Base-by-base conservation (phyloP, 2,329 filamentous ascomycete species). In the Cylindrodendrum hubeiense region DNA sequence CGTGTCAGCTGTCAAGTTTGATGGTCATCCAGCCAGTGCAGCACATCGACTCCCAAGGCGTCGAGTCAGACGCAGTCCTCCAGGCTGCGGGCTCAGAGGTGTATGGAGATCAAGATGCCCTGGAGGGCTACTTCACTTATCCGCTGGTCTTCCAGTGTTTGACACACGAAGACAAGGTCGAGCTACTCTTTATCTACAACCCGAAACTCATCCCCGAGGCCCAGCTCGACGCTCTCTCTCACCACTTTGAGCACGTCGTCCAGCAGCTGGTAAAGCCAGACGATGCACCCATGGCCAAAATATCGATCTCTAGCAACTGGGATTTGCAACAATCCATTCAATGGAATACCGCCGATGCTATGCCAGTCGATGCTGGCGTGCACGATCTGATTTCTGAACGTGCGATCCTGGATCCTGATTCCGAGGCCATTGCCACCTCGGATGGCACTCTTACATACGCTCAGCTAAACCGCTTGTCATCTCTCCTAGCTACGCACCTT, bases 401-500 rank as follows among this genome's bases (percentile, higher is more conserved):
- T 13, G 69, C 54, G 1, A 47, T 37, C 0, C 13, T 54, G 1
- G 65, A 68, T 5, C 73, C 73, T 0, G 37, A 59, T 3, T 59
- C 50, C 1, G 53, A 56, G 12, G 53, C 53, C 12, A 30, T 56
- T n/a, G 60, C 47, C 17, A 63, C 75, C 2, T 77, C 75, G 71
- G 74, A 78, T 37, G 72, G 70, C 3, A 28, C 66, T 1, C 59
- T 75, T 19, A 75, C 71, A 1, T 77, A 71, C 43, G 5, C 10
- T 2, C 28, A 68, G 8, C 56, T 74, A 1, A 63, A 68, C 28
- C 57, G 41, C 28, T 46, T 51, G 47, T 37, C 57, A 0, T 46
- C 37, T n/a, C 30, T 51, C 17, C 39, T 65, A 7, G 50, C 33
- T 3, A n/a, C 5, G 10, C 55, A n/a, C 34, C 63, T 72, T 6